Conservation (phyloP, 108 stramenopile genomes). For the Nitzschia sp. region DNA sequence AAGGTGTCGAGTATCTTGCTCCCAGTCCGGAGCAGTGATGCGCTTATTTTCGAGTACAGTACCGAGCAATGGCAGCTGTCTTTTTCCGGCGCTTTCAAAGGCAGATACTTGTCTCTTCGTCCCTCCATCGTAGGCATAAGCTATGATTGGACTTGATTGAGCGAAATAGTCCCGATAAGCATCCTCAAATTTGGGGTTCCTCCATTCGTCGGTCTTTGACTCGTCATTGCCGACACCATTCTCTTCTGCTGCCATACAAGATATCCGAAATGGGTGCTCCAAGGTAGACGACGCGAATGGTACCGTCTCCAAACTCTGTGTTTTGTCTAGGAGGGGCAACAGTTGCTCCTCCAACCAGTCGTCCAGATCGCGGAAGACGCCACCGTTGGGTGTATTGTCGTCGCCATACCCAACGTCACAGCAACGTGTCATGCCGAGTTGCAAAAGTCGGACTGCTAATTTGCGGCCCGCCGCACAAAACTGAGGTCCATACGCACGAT, state of each 20-base stretch:
- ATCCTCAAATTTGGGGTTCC: slow-evolving; percentile 26
- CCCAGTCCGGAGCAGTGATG: slow-evolving; percentile 71
- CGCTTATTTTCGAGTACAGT: slow-evolving; percentile 61
- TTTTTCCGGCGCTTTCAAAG: background rate
- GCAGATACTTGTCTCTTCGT: background rate
- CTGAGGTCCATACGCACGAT: slow-evolving; percentile 84
- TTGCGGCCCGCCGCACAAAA: slow-evolving; percentile 87
- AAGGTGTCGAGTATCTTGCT: slow-evolving; percentile 80
- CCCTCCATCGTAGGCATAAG: slow-evolving; percentile 56
- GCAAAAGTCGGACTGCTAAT: slow-evolving; percentile 73
- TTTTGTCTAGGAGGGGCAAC: slow-evolving; percentile 18
- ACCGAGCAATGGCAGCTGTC: slow-evolving; percentile 40
- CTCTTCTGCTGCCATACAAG: background rate
- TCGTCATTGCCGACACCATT: background rate
- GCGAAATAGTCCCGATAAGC: slow-evolving; percentile 62
- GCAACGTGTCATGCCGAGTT: slow-evolving; percentile 59
- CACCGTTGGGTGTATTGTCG: slow-evolving; percentile 79
- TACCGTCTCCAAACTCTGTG: background rate
- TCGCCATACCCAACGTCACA: slow-evolving; percentile 85
- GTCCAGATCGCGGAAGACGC: slow-evolving; percentile 84
- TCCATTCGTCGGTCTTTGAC: slow-evolving; percentile 48
- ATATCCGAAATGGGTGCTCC: slow-evolving; percentile 1
- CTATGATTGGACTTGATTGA: slow-evolving; percentile 57
- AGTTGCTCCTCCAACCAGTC: slow-evolving; percentile 61
- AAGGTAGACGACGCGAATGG: background rate